Evolutionary conservation across 139 green algal genomes (phyloP).

Genomic region (Micractinium conductrix): DNA sequence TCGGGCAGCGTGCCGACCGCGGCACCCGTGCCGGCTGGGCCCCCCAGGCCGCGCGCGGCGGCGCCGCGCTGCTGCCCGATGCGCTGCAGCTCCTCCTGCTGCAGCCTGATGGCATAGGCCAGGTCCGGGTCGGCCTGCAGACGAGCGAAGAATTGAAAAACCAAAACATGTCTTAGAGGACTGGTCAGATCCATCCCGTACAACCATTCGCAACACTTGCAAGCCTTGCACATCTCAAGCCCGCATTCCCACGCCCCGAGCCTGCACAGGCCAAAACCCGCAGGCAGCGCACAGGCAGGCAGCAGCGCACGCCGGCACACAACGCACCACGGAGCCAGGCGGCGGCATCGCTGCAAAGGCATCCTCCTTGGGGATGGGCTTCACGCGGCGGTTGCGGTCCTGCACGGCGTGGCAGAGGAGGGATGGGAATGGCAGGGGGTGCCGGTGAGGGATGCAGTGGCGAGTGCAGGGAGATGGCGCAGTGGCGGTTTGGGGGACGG

Average conservation of each 20-base stretch:
- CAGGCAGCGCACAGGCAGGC: too few relatives aligned
- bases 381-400: conserved; percentile 35
- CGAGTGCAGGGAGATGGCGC: too few relatives aligned
- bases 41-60: not conserved
- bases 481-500: too few relatives aligned
- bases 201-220: too few relatives aligned
- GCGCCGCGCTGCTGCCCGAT: not conserved
- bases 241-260: too few relatives aligned
- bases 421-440: not conserved
- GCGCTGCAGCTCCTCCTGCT: conserved; percentile 49
- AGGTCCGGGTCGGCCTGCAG: conserved; percentile 40
- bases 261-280: too few relatives aligned
- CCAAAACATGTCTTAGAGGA: too few relatives aligned
- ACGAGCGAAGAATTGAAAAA: too few relatives aligned
- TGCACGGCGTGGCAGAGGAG: not conserved
- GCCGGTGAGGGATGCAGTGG: too few relatives aligned
- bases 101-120: conserved; percentile 44
- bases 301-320: too few relatives aligned
- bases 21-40: not conserved
- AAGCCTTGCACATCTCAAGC: too few relatives aligned
- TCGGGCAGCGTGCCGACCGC: not conserved
- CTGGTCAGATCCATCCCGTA: too few relatives aligned
- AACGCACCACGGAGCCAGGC: not conserved
- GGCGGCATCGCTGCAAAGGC: not conserved
- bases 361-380: conserved; percentile 43